Evolutionary conservation across 257 asterid species (phyloP).

Genomic region (Orobanche coerulescens): DNA sequence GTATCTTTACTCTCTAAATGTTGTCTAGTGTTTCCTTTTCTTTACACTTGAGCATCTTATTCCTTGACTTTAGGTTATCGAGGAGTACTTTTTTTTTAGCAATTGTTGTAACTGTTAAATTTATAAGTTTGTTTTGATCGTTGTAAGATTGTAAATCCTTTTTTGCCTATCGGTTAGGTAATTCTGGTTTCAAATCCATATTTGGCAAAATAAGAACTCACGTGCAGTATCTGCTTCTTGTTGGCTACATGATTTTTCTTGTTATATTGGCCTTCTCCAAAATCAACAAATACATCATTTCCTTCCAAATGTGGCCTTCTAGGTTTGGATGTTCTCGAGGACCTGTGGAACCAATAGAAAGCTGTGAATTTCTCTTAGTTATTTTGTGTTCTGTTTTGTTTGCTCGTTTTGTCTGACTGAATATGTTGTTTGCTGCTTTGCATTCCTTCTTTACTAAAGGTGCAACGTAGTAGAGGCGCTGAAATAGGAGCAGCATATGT

Average conservation of each 20-base stretch:
- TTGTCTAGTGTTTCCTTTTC: constrained; percentile 3
- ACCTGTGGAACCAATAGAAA: not conserved
- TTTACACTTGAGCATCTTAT: constrained; percentile 11
- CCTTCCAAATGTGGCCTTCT: too few species aligned
- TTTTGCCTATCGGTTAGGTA: not conserved
- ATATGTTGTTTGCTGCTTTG: constrained; percentile 2
- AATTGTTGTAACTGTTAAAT: not conserved
- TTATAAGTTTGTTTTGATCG: not conserved
- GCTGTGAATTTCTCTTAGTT: not conserved
- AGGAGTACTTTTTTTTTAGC: not conserved
- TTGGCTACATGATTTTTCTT: not conserved
- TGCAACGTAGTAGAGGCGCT: too few species aligned
- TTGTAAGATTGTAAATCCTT: not conserved
- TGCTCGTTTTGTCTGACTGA: not conserved
- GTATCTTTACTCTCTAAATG: constrained; percentile 17
- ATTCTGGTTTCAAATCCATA: not conserved
- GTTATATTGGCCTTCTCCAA: not conserved
- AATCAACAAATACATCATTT: not conserved
- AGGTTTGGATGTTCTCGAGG: not conserved
- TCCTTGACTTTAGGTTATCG: not conserved
- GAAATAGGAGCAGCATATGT: too few species aligned
- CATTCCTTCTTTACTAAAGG: too few species aligned
- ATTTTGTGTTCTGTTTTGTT: not conserved
- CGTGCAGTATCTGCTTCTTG: not conserved
- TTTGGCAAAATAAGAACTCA: not conserved